Base-by-base conservation (phyloP, 139 green algal genomes). In the Coccomyxa sp. region DNA sequence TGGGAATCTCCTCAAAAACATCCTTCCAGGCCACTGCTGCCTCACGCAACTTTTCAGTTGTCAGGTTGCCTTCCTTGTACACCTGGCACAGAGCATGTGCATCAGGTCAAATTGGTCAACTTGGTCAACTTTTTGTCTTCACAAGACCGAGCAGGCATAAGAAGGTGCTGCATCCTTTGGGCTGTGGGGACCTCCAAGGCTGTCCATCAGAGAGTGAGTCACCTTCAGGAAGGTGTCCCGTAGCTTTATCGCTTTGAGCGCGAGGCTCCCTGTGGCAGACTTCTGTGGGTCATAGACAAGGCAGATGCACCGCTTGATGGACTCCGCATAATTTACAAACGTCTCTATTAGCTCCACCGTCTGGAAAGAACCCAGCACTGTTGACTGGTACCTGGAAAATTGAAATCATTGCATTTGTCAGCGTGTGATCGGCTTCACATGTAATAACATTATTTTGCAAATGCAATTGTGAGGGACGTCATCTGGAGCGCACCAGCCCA, bases 261-360 rank as follows among this genome's bases (percentile, higher is more conserved):
- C 87, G 17, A 98, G 84, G 25, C 71, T 81, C 0, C 83, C 83
- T 32, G 38, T 18, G 30, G 51, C 67, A 23, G 66, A 75, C 15
- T 32, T 67, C 67, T 86, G 83, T 16, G 83, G 83, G 90, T 99
- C 97, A 87, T 98, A 98, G 31, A 99, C 89, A 57, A 99, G 92
- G 90, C 94, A 98, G 15, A 99, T 94, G 83, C 97, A 98, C 57
- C 93, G 90, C 86, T 98, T 93, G 83, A 99, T 98, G 89, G 88
- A 96, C 88, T 99, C 96, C 84, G 97, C 88, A 89, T 99, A 99
- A 87, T 93, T 97, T n/a, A 98, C 86, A 87, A 99, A 99, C 0
- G 96, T 99, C 83, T 99, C 94, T 82, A 99, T 96, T 27, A 99
- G 91, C 85, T 99, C 97, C 74, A 96, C 83, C 27, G 95, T 98